Base-by-base conservation (phyloP, 2,329 filamentous ascomycete species). In the Ampelomyces quisqualis region DNA sequence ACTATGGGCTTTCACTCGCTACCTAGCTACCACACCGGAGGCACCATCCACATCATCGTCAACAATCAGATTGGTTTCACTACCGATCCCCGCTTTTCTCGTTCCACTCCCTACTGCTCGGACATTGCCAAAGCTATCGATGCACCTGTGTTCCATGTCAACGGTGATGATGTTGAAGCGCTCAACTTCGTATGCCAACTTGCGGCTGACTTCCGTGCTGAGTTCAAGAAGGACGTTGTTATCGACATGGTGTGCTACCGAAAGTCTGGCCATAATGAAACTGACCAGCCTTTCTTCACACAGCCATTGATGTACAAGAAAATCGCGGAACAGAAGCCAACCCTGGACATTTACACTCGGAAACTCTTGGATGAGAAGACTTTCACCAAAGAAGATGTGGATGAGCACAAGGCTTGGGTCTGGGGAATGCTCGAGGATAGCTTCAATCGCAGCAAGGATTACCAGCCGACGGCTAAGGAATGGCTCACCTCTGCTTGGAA, bases 51-150 rank as follows among this genome's bases (percentile, higher is more conserved):
- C 73, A 79, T 98, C 54, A 84, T 98, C 45, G 91, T 97, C 58
- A 98, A 98, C 82, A 98, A 98, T 80, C 93, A 98, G 79, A 98
- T 98, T 70, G 93, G 93, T 71, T 98, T 98, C 79, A 98, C 93
- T 38, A 98, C 93, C 15, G 93, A 98, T 67, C 93, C 93, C 56
- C 89, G 93, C 65, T 98, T 95, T 72, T 86, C 93, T 59, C 90
- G 93, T 60, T 98, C 93, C 14, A 98, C 93, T 34, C 88, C 93
- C 30, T 98, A 98, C 81, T 98, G 93, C 76, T 97, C 93, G 29
- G 93, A 98, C 70, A 96, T 98, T 63, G 93, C 93, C 73, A 98
- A 98, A 78, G 88, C 93, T 36, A 96, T 98, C 57, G 93, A 98
- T 60, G 93, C 93, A 2, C 93, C 93, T 31, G 88, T 98, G 43